These are phyloP conservation scores for Fusarium proliferatum DNA, from an alignment of 2,329 filamentous ascomycete genomes.

Conservation along the genomic window DNA sequence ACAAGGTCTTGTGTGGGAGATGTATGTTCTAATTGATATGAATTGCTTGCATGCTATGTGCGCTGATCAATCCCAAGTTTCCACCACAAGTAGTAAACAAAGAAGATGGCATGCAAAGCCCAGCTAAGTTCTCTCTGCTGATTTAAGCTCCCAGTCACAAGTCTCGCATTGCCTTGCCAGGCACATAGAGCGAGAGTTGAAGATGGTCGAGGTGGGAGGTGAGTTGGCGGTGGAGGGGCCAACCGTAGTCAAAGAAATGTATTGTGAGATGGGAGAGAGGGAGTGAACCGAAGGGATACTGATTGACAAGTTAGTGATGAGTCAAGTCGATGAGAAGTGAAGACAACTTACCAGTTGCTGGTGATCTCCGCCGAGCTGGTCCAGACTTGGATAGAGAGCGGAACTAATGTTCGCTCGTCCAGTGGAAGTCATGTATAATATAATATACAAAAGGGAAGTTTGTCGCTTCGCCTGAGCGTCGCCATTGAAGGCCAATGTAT, in stretches of 20 bases:
- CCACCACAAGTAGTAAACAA: neutral
- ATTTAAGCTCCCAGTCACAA: too few relatives aligned
- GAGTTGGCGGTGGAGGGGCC: neutral
- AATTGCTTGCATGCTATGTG: neutral
- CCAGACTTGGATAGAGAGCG: neutral
- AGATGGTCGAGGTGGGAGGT: neutral
- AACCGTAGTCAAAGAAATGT: neutral
- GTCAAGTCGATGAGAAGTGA: too few relatives aligned
- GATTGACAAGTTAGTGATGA: neutral
- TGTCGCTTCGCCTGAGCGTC: too few relatives aligned
- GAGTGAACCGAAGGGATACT: neutral
- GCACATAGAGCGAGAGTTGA: too few relatives aligned
- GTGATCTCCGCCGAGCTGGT: neutral
- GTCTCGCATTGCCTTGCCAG: too few relatives aligned
- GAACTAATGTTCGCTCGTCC: neutral
- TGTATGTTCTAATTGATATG: neutral
- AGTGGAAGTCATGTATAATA: too few relatives aligned
- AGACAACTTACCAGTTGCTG: neutral
- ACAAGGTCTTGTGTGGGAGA: neutral
- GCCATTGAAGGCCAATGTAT: too few relatives aligned
- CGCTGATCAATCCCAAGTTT: fast-evolving
- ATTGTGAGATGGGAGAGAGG: neutral
- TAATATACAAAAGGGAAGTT: too few relatives aligned
- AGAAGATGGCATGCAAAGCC: neutral
- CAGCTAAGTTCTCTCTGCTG: neutral